A percentile compares a stretch with the other conserved stretches of the same genome.
phyloP scores from a whole-genome alignment of 2,329 filamentous ascomycete genomes.

The Venturia aucupariae region DNA sequence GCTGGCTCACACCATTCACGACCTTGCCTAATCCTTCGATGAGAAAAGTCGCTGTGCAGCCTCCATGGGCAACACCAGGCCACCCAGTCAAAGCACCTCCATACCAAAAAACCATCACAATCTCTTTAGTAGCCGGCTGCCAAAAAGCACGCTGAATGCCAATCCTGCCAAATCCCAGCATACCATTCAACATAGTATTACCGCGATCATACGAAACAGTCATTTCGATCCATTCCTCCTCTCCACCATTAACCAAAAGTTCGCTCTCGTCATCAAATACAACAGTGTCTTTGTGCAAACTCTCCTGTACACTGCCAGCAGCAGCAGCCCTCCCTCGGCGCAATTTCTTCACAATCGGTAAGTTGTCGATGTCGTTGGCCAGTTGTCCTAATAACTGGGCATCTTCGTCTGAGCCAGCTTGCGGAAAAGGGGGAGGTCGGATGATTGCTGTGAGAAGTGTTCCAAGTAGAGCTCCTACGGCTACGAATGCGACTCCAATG shows the following conservation, averaged over 20 bases:
- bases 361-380: not conserved
- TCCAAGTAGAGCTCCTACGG: not conserved
- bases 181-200: slow-evolving; percentile 2
- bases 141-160: slow-evolving; percentile 11
- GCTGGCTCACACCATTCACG: slow-evolving; percentile 25
- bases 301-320: not conserved
- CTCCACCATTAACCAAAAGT: not conserved
- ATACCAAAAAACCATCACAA: slow-evolving; percentile 57
- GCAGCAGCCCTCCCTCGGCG: not conserved
- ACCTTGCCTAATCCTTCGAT: slow-evolving; percentile 62
- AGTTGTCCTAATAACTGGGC: not conserved
- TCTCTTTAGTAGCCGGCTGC: slow-evolving; percentile 31
- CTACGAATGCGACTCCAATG: not conserved
- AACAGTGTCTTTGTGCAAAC: not conserved
- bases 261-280: not conserved
- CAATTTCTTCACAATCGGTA: not conserved
- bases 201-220: not conserved
- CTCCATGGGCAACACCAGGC: slow-evolving; percentile 64
- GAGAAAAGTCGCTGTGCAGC: slow-evolving; percentile 56
- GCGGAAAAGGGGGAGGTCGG: not conserved
- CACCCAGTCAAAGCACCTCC: slow-evolving; percentile 58
- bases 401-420: not conserved
- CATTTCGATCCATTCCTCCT: not conserved
- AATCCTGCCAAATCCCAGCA: not conserved
- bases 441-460: not conserved